These are phyloP conservation scores for Paecilomyces fulvus DNA, from an alignment of 2,329 filamentous ascomycete genomes.

Conservation along the genomic window DNA sequence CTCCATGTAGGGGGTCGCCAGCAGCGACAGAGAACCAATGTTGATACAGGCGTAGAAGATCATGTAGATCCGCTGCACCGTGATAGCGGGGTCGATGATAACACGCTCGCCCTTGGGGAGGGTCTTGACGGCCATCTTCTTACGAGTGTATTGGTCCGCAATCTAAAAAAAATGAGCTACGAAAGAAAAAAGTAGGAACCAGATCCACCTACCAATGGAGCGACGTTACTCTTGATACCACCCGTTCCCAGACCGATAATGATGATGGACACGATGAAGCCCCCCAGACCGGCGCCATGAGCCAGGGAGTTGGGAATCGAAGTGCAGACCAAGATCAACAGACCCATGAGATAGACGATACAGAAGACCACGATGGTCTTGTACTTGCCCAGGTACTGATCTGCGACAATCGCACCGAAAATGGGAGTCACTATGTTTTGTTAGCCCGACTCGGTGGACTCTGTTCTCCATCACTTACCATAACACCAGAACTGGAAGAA, in stretches of 20 bases:
- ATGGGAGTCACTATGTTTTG: constrained; percentile 43
- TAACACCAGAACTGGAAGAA: constrained; percentile 52
- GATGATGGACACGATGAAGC: constrained; percentile 50
- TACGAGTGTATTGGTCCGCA: constrained; percentile 57
- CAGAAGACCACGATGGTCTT: constrained; percentile 52
- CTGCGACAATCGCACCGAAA: constrained; percentile 50
- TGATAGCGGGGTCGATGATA: constrained; percentile 58
- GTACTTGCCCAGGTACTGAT: constrained; percentile 54
- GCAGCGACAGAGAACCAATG: constrained; percentile 58
- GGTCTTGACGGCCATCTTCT: constrained; percentile 42
- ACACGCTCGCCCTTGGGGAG: constrained; percentile 45
- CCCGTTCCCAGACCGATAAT: constrained; percentile 60
- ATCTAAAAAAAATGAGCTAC: constrained; percentile 30
- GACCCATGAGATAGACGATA: constrained; percentile 50
- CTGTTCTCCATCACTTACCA: constrained; percentile 16
- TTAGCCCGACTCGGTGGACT: background rate
- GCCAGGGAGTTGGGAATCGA: constrained; percentile 46
- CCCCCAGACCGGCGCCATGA: constrained; percentile 43
- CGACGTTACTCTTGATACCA: constrained; percentile 60
- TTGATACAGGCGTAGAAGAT: constrained; percentile 70
- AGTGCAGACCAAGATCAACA: constrained; percentile 47
- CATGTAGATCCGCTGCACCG: constrained; percentile 62
- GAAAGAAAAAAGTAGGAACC: constrained; percentile 11
- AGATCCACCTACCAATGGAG: constrained; percentile 32
- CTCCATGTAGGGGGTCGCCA: constrained; percentile 63